Base-by-base conservation (phyloP, 768 basidiomycete genomes). In the Rhodotorula babjevae region DNA sequence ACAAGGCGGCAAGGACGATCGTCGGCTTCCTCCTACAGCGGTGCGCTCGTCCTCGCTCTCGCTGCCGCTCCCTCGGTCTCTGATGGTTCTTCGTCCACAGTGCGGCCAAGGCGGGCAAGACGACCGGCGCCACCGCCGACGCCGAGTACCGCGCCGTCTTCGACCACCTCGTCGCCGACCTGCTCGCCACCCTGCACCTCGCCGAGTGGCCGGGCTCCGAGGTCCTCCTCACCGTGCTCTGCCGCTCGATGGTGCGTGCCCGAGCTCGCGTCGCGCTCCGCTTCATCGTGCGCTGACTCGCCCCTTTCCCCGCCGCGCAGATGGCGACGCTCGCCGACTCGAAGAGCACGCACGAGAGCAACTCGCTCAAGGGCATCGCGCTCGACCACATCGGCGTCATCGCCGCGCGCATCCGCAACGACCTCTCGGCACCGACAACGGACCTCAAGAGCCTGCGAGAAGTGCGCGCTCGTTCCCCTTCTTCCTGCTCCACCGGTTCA, bases 201-300 rank as follows among this genome's bases (percentile, higher is more conserved):
- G 94, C 96, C 0, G 96, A 99, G 81, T 99, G 95, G 93, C 96
- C 96, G 12, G 94, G 91, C 18, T 91, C 96, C 3, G 85, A 88
- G 56, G 81, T 96, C 27, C 84, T 96, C 52, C 82, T 98, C 50
- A 87, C 85, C 57, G 89, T 96, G 60, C 87, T 89, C 14, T 90
- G 88, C 74, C 90, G 88, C 79, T 89, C 88, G 76, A 91, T 98
- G 91, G 94, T 92, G 70, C 18, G 85, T 76, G n/a, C 23, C n/a
- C 56, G 52, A 16, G 25, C 27, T 7, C 36, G 1, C 21, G 18
- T 27, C 58, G 9, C 25, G 31, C 58, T 23, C 25, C n/a, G 2
- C n/a, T n/a, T n/a, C n/a, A 3, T 25, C 46, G 46, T 47, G 25
- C 40, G 25, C 62, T 64, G 10, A 63, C 9, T 50, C n/a, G n/a